Conservation (phyloP, 306 rosid genomes). For the Vicia faba region DNA sequence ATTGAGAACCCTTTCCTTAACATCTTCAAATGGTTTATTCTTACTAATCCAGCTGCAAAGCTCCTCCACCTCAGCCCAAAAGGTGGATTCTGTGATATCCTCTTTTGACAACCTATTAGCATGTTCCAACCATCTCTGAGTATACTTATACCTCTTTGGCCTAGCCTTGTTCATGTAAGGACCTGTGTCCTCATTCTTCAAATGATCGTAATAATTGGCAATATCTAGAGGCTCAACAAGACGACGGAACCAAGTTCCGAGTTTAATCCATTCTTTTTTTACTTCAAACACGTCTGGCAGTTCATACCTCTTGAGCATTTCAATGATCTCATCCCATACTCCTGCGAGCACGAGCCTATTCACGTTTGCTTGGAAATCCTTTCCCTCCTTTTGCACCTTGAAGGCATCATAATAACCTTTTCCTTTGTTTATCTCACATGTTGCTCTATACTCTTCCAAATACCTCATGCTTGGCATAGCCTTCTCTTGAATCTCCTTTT, state of each 20-base stretch:
- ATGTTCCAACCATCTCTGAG: constrained; percentile 77
- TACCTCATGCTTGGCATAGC: constrained; percentile 14
- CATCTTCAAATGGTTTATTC: constrained; percentile 19
- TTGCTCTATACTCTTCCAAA: constrained; percentile 41
- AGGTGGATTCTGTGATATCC: constrained; percentile 51
- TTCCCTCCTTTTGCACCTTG: constrained; percentile 53
- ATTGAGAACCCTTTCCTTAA: constrained; percentile 5
- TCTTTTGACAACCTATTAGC: background rate
- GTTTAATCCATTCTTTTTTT: constrained; percentile 38
- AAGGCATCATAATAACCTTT: constrained; percentile 69
- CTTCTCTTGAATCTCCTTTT: constrained; percentile 21
- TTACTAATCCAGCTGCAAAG: constrained; percentile 39
- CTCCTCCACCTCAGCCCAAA: constrained; percentile 85
- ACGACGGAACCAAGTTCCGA: constrained; percentile 58
- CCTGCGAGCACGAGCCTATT: constrained; percentile 68
- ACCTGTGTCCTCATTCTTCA: constrained; percentile 61
- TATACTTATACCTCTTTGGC: constrained; percentile 64
- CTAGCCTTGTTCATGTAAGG: constrained; percentile 57
- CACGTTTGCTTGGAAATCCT: constrained; percentile 75
- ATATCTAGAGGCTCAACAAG: constrained; percentile 82
- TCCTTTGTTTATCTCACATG: constrained; percentile 31
- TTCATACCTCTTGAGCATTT: constrained; percentile 62
- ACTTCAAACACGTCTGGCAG: constrained; percentile 87
- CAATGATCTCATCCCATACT: constrained; percentile 71
- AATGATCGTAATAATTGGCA: constrained; percentile 77